Percentiles rank a stretch among this genome's conserved stretches.
Evolutionary conservation across 1,284 basidiomycete genomes (phyloP).

Genomic region (Omphalotus olearius): DNA sequence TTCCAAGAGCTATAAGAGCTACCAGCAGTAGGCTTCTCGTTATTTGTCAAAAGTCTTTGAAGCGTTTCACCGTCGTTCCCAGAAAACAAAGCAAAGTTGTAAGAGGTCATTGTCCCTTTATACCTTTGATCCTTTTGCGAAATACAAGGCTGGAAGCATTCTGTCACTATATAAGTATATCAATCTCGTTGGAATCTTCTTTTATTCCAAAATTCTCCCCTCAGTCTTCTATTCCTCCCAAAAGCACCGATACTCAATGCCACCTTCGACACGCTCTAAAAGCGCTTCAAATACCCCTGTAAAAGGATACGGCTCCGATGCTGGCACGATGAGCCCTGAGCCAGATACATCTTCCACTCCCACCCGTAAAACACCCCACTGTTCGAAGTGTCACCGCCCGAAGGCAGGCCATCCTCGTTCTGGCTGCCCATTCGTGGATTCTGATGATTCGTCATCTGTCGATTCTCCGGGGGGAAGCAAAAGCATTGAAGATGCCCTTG

Average conservation of each 20-base stretch:
- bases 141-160: no score
- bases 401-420: conserved; percentile 53
- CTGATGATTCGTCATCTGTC: conserved; percentile 18
- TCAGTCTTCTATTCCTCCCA: not conserved
- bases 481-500: conserved; percentile 27
- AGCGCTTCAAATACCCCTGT: conserved; percentile 7
- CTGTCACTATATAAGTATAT: no score
- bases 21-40: no score
- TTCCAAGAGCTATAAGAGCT: no score
- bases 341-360: conserved; percentile 19
- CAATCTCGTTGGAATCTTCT: no score
- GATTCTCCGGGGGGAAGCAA: conserved; percentile 27
- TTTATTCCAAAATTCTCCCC: no score
- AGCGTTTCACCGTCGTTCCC: no score
- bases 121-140: no score
- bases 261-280: conserved; percentile 5
- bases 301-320: not conserved
- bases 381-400: conserved; percentile 49
- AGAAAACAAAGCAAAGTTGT: no score
- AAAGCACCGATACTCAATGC: not conserved
- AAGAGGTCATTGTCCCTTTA: no score
- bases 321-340: not conserved
- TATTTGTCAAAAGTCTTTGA: no score
- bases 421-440: conserved; percentile 42
- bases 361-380: conserved; percentile 43